Conservation (phyloP, 306 rosid genomes). For the Rosa chinensis region DNA sequence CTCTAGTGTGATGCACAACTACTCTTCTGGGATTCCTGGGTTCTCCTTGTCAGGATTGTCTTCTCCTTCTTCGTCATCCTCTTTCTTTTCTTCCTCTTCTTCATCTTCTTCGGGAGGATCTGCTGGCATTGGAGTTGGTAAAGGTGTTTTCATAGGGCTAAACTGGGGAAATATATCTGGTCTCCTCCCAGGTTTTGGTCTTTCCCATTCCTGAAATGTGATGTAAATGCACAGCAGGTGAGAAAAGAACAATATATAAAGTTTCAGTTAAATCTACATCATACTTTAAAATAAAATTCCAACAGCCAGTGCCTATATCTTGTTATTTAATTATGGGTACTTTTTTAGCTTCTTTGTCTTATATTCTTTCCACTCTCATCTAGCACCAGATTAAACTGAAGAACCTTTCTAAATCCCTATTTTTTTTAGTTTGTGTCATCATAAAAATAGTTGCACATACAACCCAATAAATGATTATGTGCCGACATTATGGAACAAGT, state of each 20-base stretch:
- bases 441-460: not conserved
- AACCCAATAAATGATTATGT: not conserved
- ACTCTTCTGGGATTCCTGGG: conserved; percentile 25
- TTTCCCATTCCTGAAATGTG: conserved; percentile 38
- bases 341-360: not conserved
- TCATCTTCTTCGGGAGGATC: conserved; percentile 29
- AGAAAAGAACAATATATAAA: not conserved
- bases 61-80: conserved; percentile 37
- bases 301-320: not conserved
- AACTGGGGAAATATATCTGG: conserved; percentile 42
- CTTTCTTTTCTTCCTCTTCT: conserved; percentile 34
- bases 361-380: not conserved
- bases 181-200: conserved; percentile 39
- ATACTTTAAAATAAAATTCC: not conserved
- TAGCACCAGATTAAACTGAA: not conserved
- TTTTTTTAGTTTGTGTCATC: not conserved
- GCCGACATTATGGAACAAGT: not conserved
- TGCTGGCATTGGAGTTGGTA: conserved; percentile 37
- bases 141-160: conserved; percentile 39
- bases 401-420: not conserved
- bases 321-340: not conserved
- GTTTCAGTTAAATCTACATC: not conserved
- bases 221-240: not conserved
- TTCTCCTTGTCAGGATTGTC: conserved; percentile 42
- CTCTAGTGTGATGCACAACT: not conserved